Evolutionary conservation across 371 early-diverging fungal genomes (phyloP).

Genomic region (Globomyces sp.): DNA sequence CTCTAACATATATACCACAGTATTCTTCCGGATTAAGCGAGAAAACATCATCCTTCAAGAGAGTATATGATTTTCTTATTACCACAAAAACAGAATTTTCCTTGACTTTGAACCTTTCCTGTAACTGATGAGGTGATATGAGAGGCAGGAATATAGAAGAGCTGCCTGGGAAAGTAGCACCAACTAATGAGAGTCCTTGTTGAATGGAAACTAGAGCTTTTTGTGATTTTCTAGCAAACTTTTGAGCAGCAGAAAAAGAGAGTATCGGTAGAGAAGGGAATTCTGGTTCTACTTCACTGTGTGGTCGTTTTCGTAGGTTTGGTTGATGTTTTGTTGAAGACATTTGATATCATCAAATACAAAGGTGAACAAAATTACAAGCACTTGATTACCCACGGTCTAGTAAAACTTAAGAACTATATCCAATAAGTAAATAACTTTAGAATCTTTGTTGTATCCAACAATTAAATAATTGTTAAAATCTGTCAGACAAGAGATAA

Average conservation of each 20-base stretch:
- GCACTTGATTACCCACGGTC: no score
- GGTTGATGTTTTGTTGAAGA: not conserved
- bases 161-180: not conserved
- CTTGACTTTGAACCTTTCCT: conserved; percentile 1
- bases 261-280: not conserved
- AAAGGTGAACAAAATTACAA: no score
- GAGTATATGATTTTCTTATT: not conserved
- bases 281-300: not conserved
- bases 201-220: not conserved
- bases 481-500: no score
- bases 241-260: not conserved
- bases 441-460: no score
- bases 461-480: no score
- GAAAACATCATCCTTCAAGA: not conserved
- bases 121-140: conserved; percentile 18
- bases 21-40: not conserved
- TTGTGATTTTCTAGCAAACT: conserved; percentile 11
- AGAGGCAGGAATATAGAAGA: conserved; percentile 13
- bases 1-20: not conserved
- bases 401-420: no score
- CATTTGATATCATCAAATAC: not conserved
- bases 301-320: not conserved
- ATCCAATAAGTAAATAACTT: no score
- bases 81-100: conserved; percentile 20
- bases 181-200: no score